Base-by-base conservation (phyloP, 202 grass and related monocot genomes). In the Bolboschoenoplectus hybrid region DNA sequence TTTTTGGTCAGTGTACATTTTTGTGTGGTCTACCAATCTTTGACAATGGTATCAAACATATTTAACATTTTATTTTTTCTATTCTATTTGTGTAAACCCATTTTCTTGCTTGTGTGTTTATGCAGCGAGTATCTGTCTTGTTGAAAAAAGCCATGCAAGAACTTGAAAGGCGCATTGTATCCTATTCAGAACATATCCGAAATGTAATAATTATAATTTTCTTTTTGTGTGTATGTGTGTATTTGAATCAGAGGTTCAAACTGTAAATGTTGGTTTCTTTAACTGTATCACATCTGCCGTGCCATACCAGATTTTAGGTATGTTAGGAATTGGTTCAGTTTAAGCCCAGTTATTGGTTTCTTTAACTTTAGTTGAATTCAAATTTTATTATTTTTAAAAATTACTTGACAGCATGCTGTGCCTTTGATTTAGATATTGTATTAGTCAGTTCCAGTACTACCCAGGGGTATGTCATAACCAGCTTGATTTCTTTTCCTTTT, bases 171-270 rank as follows among this genome's bases (percentile, higher is more conserved):
- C 93, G 91, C 70, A 93, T 95, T 89, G 91, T 92, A 88, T 95
- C 93, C 76, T 91, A 95, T 72, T 90, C 93, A 81, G 93, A 98
- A 61, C 96, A 98, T 81, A 95, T 98, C 75, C 88, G 91, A 87
- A 93, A 98, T 94, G 96, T 98, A 91, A 94, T 86, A 12, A 32
- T 61, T 61, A 79, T 85, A 70, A 41, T 85, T 38, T 84, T 81
- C 13, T 50, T 65, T 20, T 5, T 67, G 34, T 67, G 9, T 66
- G 8, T 36, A 2, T 52, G 49, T 53, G 45, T 34, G 49, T 79
- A 55, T 61, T 57, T 78, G 34, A 78, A 17, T 57, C 74, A n/a
- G 13, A 2, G 53, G 36, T 80, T 12, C 53, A 80, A 44, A 73
- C 36, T 73, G 9, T 72, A 47, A 26, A 73, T 32, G 17, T 10